Conservation (phyloP, 2,329 filamentous ascomycete species). For the Monilinia fructicola region DNA sequence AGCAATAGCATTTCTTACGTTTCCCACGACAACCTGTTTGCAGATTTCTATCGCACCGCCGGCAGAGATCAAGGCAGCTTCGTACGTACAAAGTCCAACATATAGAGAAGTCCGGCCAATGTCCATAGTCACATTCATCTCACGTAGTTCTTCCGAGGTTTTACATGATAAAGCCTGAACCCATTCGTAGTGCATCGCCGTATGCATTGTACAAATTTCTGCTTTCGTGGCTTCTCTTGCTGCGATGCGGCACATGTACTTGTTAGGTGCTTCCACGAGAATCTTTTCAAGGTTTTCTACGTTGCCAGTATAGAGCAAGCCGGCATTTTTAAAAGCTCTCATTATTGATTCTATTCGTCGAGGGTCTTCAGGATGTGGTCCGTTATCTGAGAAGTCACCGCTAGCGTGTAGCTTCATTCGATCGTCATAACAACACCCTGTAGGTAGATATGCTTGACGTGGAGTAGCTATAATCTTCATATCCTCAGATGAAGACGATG, state of each 20-base stretch:
- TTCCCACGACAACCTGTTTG: constrained; percentile 78
- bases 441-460: constrained; percentile 50
- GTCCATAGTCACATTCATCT: constrained; percentile 61
- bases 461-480: constrained; percentile 8
- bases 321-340: constrained; percentile 78
- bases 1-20: constrained; percentile 91
- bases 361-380: constrained; percentile 93
- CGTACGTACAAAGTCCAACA: constrained; percentile 77
- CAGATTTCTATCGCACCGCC: constrained; percentile 96
- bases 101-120: constrained; percentile 74
- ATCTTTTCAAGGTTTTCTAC: constrained; percentile 55
- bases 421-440: constrained; percentile 84
- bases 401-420: constrained; percentile 96
- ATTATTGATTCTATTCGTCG: constrained; percentile 91
- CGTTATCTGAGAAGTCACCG: constrained; percentile 67
- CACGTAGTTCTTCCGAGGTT: constrained; percentile 64
- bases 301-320: constrained; percentile 66
- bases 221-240: constrained; percentile 73
- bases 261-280: constrained; percentile 54
- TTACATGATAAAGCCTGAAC: constrained; percentile 59
- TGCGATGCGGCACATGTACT: constrained; percentile 73
- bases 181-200: constrained; percentile 74
- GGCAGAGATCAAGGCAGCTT: constrained; percentile 78
- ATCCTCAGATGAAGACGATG: constrained; percentile 25
- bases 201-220: constrained; percentile 81